A percentile compares a stretch with the other conserved stretches of the same genome.
Evolutionary conservation across 108 stramenopile genomes (phyloP).

Genomic region (Cyclotella distinguenda): DNA sequence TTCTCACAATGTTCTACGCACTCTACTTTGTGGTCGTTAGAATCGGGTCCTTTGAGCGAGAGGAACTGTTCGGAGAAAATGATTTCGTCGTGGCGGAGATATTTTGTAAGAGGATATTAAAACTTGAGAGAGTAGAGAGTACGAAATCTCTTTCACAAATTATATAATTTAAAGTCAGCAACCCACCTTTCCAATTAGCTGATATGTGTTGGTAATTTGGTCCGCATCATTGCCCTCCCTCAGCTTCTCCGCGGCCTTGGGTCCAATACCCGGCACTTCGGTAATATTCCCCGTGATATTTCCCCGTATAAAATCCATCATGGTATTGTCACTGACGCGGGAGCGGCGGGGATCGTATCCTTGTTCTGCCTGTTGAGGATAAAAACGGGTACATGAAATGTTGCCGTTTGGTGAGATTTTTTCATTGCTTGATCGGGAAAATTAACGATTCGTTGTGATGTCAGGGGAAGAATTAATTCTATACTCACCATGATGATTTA

Average conservation of each 20-base stretch:
- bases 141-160: no score
- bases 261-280: conserved; percentile 90
- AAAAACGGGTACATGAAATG: no score
- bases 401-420: no score
- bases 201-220: conserved; percentile 80
- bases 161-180: neutral
- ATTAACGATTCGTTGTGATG: no score
- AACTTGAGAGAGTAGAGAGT: no score
- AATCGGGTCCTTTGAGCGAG: conserved; percentile 90
- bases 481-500: no score
- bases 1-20: conserved; percentile 91
- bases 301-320: conserved; percentile 52
- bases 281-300: conserved; percentile 61
- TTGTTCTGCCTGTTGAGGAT: neutral
- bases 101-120: no score
- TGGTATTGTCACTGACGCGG: conserved; percentile 14
- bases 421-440: no score
- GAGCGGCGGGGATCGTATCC: conserved; percentile 22
- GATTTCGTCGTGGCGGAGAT: no score
- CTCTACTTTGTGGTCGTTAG: conserved; percentile 66
- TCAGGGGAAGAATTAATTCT: no score
- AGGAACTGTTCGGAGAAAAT: conserved; percentile 61
- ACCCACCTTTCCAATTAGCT: conserved; percentile 72
- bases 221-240: conserved; percentile 56
- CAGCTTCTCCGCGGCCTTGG: conserved; percentile 73